Percentiles rank a stretch among this genome's conserved stretches.
These are phyloP conservation scores for Globisporangium orthogonon DNA, from an alignment of 352 stramenopile species.

Conservation along the genomic window DNA sequence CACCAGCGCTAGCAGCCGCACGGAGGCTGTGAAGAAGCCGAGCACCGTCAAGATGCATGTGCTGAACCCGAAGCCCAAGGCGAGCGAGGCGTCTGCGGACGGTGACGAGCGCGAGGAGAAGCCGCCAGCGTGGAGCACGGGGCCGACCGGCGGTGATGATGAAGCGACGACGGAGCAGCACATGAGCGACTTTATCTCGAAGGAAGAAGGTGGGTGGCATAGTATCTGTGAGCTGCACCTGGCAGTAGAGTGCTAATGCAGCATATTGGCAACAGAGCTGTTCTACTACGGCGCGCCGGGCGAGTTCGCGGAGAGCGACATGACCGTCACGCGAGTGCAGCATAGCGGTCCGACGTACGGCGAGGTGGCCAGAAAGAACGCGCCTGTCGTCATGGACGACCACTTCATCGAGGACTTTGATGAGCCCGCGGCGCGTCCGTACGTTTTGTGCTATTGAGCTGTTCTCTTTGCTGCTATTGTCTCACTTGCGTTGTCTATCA, in stretches of 20 bases:
- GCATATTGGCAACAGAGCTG: slow-evolving; percentile 24
- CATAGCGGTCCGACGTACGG: slow-evolving; percentile 40
- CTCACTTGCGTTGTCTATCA: no score
- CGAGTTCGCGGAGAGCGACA: slow-evolving; percentile 39
- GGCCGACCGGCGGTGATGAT: slow-evolving; percentile 11
- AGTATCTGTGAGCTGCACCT: not conserved
- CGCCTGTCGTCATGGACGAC: slow-evolving; percentile 13
- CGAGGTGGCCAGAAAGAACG: slow-evolving; percentile 45
- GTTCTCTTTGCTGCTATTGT: not conserved
- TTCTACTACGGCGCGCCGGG: slow-evolving; percentile 77
- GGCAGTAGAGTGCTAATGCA: not conserved
- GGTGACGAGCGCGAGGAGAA: slow-evolving; percentile 32
- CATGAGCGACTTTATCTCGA: slow-evolving; percentile 72
- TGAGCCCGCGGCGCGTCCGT: slow-evolving; percentile 42
- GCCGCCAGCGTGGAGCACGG: slow-evolving; percentile 2
- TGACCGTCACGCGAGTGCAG: not conserved
- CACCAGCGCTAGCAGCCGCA: slow-evolving; percentile 6
- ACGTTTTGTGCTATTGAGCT: slow-evolving; percentile 13
- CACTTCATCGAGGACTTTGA: slow-evolving; percentile 24
- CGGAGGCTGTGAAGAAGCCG: slow-evolving; percentile 11
- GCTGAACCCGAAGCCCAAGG: slow-evolving; percentile 21
- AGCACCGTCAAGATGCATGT: slow-evolving; percentile 26
- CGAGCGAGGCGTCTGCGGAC: slow-evolving; percentile 12
- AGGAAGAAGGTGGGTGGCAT: slow-evolving; percentile 53
- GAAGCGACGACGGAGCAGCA: slow-evolving; percentile 15